phyloP scores from a whole-genome alignment of 140 eudicot genomes.

The Cichorium intybus region DNA sequence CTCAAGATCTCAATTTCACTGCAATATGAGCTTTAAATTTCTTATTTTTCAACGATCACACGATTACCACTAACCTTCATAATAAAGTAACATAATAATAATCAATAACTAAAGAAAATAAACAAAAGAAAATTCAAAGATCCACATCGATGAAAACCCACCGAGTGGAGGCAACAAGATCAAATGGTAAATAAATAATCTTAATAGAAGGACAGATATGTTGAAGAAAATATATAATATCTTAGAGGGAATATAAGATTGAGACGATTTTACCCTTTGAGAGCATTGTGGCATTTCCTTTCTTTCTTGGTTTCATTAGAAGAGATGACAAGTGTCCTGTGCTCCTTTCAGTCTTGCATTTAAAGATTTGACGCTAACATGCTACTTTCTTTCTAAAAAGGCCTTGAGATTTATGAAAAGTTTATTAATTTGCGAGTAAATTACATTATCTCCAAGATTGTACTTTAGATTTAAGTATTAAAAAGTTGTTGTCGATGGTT shows the following conservation, averaged over 20 bases:
- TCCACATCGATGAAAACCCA: background rate
- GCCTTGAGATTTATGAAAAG: background rate
- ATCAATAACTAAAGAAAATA: background rate
- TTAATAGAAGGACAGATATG: conserved; percentile 9
- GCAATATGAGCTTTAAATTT: background rate
- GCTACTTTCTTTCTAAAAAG: background rate
- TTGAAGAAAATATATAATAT: background rate
- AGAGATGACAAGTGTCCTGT: conserved; percentile 64
- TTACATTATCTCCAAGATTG: no score
- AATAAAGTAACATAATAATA: conserved; percentile 9
- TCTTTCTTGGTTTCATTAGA: conserved; percentile 41
- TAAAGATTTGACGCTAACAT: conserved; percentile 10
- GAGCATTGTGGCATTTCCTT: conserved; percentile 39
- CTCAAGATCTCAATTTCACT: conserved; percentile 14
- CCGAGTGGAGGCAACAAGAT: conserved; percentile 18
- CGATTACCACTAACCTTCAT: conserved; percentile 9
- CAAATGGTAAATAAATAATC: conserved; percentile 13
- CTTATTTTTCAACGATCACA: background rate
- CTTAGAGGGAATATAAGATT: background rate
- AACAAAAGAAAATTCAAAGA: background rate
- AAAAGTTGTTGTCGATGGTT: no score
- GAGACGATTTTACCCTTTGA: conserved; percentile 47
- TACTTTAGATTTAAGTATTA: no score
- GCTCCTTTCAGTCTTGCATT: conserved; percentile 26
- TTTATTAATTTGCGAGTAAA: no score